These are phyloP conservation scores for Boehmeria nivea DNA, from an alignment of 306 rosid species.

Conservation along the genomic window DNA sequence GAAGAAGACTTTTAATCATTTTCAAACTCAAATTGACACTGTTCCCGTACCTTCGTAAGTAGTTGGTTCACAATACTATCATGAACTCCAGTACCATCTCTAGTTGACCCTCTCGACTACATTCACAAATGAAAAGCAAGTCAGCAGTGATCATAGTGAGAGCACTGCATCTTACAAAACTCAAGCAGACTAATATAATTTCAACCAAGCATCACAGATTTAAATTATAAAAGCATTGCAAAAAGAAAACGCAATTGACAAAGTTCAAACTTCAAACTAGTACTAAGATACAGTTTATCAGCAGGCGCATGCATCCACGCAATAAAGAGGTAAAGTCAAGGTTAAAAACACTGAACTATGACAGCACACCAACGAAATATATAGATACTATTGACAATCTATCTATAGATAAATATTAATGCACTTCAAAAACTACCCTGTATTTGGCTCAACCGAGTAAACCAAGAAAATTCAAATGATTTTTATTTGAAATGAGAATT, in stretches of 20 bases:
- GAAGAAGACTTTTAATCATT: constrained; percentile 8
- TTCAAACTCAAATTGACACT: constrained; percentile 9
- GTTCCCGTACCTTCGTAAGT: constrained; percentile 78
- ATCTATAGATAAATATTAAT: no score
- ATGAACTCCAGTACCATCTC: constrained; percentile 98
- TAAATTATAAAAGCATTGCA: not conserved
- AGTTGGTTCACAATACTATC: constrained; percentile 98
- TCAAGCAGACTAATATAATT: not conserved
- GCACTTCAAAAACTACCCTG: no score
- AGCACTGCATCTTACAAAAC: not conserved
- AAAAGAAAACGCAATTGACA: no score
- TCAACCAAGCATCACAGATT: not conserved
- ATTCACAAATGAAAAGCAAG: constrained; percentile 21
- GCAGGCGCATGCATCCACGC: no score
- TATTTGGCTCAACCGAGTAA: no score
- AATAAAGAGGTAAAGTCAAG: no score
- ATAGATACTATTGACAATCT: no score
- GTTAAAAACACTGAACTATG: no score
- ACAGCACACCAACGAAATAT: no score
- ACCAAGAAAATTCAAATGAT: no score
- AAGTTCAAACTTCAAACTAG: no score
- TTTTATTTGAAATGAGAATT: no score
- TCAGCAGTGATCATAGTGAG: not conserved
- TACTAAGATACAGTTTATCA: not conserved
- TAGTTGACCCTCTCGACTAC: constrained; percentile 96